phyloP scores from a whole-genome alignment of 495 filamentous ascomycete species.

The Penicillium fimorum region DNA sequence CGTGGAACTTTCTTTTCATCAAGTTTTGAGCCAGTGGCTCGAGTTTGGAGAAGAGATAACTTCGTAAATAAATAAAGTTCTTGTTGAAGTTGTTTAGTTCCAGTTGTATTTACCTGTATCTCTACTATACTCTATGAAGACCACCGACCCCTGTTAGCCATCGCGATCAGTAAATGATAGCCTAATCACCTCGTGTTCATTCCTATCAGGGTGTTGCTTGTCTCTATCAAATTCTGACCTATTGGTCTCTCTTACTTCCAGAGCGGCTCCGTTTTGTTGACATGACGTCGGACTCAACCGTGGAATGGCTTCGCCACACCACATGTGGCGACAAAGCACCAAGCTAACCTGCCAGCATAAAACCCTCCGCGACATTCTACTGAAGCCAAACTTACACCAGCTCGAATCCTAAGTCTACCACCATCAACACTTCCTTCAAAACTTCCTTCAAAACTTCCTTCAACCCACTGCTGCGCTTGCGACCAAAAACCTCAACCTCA shows the following conservation, averaged over 20 bases:
- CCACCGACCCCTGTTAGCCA: too few species aligned
- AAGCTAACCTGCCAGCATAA: not conserved
- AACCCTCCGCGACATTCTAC: not conserved
- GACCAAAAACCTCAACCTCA: slow-evolving; percentile 12
- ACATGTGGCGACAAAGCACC: slow-evolving; percentile 11
- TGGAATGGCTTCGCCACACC: slow-evolving; percentile 18
- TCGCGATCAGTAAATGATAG: too few species aligned
- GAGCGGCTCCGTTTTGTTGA: slow-evolving; percentile 5
- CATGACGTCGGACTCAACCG: slow-evolving; percentile 15
- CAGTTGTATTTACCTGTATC: too few species aligned
- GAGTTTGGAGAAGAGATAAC: slow-evolving; percentile 50
- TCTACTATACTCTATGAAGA: too few species aligned
- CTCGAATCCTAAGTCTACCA: not conserved
- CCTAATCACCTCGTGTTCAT: not conserved
- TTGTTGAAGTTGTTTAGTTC: too few species aligned
- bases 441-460: not conserved
- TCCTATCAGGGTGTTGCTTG: too few species aligned
- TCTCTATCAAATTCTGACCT: too few species aligned
- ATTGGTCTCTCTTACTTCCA: not conserved
- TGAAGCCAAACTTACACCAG: not conserved
- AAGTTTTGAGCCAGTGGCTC: slow-evolving; percentile 42
- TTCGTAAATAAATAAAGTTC: not conserved
- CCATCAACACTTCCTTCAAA: not conserved
- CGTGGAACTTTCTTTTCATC: slow-evolving; percentile 53
- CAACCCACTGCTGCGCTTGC: not conserved